Conservation (phyloP, 257 asterid genomes). For the Jaltomata sinuosa region DNA sequence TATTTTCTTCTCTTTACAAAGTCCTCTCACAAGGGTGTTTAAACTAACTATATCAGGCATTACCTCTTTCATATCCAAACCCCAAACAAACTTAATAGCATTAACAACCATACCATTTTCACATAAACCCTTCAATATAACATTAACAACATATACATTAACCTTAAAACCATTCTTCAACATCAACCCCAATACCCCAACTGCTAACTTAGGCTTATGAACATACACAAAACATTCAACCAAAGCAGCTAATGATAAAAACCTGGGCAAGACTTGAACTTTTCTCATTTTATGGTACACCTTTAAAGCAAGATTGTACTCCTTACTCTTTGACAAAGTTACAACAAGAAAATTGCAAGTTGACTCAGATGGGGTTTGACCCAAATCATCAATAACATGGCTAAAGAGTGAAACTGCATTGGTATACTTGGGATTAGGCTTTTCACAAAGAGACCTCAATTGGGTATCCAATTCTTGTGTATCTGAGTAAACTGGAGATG, state of each 20-base stretch:
- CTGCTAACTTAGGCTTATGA: slow-evolving; percentile 26
- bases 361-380: slow-evolving; percentile 33
- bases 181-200: slow-evolving; percentile 42
- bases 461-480: slow-evolving; percentile 23
- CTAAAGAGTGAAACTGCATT: slow-evolving; percentile 27
- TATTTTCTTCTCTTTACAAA: slow-evolving; percentile 44
- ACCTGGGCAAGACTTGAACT: slow-evolving; percentile 24
- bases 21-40: slow-evolving; percentile 55
- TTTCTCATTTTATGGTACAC: slow-evolving; percentile 31
- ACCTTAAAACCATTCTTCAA: slow-evolving; percentile 42
- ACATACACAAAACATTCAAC: slow-evolving; percentile 42
- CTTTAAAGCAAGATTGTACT: slow-evolving; percentile 27
- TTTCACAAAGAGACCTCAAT: slow-evolving; percentile 26
- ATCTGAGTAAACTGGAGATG: neutral
- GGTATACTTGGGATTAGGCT: slow-evolving; percentile 22
- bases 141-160: slow-evolving; percentile 33
- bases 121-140: slow-evolving; percentile 51
- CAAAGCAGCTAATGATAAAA: slow-evolving; percentile 41
- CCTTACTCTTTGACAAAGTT: slow-evolving; percentile 46
- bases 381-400: slow-evolving; percentile 23
- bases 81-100: slow-evolving; percentile 37
- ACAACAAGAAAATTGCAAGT: slow-evolving; percentile 34
- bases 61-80: slow-evolving; percentile 28
- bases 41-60: slow-evolving; percentile 40
- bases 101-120: slow-evolving; percentile 27